phyloP scores from a whole-genome alignment of 2,329 filamentous ascomycete species.

The Fusarium chlamydosporum region DNA sequence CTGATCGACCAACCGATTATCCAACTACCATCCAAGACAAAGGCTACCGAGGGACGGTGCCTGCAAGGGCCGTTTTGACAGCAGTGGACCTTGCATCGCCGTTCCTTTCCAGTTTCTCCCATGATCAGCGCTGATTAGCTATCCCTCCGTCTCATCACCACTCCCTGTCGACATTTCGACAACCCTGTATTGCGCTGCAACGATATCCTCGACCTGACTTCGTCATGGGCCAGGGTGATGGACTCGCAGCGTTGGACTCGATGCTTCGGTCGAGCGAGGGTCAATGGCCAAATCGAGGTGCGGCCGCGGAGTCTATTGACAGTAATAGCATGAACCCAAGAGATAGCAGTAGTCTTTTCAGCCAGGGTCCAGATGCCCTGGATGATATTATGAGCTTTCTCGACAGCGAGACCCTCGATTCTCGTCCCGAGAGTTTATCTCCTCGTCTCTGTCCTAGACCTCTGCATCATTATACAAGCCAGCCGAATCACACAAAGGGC shows the following conservation, averaged over 20 bases:
- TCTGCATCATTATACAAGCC: slow-evolving; percentile 39
- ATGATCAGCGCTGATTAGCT: slow-evolving; percentile 48
- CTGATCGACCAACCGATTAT: slow-evolving; percentile 31
- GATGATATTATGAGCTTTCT: slow-evolving; percentile 50
- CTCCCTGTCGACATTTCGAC: slow-evolving; percentile 44
- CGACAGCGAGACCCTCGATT: slow-evolving; percentile 50
- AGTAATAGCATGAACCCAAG: slow-evolving; percentile 30
- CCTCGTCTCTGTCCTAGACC: slow-evolving; percentile 40
- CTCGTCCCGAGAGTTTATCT: slow-evolving; percentile 41
- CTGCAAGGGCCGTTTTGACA: slow-evolving; percentile 39
- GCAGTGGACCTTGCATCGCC: slow-evolving; percentile 46
- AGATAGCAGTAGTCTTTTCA: slow-evolving; percentile 34
- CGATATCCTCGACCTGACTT: slow-evolving; percentile 36
- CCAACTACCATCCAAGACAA: slow-evolving; percentile 26
- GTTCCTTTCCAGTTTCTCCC: slow-evolving; percentile 48
- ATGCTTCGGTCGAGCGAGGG: slow-evolving; percentile 44
- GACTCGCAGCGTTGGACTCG: slow-evolving; percentile 39
- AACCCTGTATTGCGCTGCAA: slow-evolving; percentile 40
- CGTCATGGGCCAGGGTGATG: slow-evolving; percentile 49
- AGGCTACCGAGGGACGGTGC: slow-evolving; percentile 26
- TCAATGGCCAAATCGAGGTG: slow-evolving; percentile 34
- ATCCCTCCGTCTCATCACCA: slow-evolving; percentile 40
- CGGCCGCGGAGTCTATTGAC: slow-evolving; percentile 32
- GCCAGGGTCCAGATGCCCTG: slow-evolving; percentile 35
- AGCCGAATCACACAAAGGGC: slow-evolving; percentile 26